Conservation (phyloP, 73 alveolate species). For the Effrenium voratum region DNA sequence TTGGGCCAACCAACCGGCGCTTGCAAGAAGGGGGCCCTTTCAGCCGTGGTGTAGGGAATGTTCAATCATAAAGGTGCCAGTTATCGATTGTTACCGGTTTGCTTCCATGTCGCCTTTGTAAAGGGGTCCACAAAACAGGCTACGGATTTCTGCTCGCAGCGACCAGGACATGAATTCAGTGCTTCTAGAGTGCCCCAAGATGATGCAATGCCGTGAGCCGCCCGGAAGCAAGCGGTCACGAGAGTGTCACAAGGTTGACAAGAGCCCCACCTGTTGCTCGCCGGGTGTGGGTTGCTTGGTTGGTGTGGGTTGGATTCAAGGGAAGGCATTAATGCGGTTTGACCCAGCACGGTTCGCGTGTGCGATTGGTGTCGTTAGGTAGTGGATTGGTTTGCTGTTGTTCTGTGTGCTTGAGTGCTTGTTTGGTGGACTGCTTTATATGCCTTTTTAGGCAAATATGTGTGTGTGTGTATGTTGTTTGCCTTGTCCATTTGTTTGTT, state of each 20-base stretch:
- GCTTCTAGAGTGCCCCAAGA: constrained; percentile 47
- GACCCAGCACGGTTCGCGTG: neutral
- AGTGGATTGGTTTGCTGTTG: neutral
- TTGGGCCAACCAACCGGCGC: neutral
- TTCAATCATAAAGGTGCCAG: neutral
- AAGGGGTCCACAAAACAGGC: neutral
- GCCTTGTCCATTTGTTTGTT: too few relatives aligned
- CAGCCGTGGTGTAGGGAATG: neutral
- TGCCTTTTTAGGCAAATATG: too few relatives aligned
- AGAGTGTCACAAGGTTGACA: too few relatives aligned
- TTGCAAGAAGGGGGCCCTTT: neutral
- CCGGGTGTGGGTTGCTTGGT: neutral
- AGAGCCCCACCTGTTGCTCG: too few relatives aligned
- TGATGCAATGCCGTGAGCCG: constrained; percentile 25
- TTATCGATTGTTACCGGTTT: neutral
- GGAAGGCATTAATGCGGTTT: neutral
- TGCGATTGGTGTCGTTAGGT: neutral
- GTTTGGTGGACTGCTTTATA: too few relatives aligned
- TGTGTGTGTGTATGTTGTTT: too few relatives aligned
- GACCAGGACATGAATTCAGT: neutral
- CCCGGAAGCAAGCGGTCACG: too few relatives aligned
- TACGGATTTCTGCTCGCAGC: neutral
- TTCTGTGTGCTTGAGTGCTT: neutral
- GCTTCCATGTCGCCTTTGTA: too few relatives aligned
- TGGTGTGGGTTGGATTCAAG: neutral